Conservation (phyloP, 495 filamentous ascomycete genomes). For the Lindgomyces ingoldianus region DNA sequence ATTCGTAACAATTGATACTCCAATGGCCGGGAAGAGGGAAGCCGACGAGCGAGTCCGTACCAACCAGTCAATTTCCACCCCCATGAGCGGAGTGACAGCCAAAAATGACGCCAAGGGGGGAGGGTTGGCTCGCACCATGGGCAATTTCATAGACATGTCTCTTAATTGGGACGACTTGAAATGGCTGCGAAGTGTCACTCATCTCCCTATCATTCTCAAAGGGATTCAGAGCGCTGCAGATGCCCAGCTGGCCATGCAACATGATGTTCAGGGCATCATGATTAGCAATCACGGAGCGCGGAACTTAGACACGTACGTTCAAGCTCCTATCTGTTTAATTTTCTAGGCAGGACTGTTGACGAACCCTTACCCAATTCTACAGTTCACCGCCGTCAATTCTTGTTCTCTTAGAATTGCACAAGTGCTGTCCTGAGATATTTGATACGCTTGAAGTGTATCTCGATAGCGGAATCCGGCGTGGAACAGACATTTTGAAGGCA, state of each 20-base stretch:
- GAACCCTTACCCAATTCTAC: too few species aligned
- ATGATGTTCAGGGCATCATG: not conserved
- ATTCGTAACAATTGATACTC: not conserved
- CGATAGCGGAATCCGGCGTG: not conserved
- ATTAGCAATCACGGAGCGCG: not conserved
- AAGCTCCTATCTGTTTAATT: too few species aligned
- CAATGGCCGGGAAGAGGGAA: not conserved
- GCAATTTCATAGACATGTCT: too few species aligned
- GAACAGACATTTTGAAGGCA: slow-evolving; percentile 42
- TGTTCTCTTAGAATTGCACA: not conserved
- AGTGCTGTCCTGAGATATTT: not conserved
- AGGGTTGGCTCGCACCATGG: too few species aligned
- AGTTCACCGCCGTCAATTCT: not conserved
- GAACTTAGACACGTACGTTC: not conserved
- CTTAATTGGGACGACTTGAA: not conserved
- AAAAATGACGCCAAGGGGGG: too few species aligned
- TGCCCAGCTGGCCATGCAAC: not conserved
- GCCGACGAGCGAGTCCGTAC: not conserved
- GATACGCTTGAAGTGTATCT: not conserved
- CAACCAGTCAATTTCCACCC: not conserved
- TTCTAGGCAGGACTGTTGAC: too few species aligned
- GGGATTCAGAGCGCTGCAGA: not conserved
- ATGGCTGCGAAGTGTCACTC: not conserved
- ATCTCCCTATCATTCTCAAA: not conserved
- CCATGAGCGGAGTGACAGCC: too few species aligned